Evolutionary conservation across 23 red algal genomes (phyloP), one percentile per base, ranked within the genome.

Genomic region (Gracilaria domingensis): DNA sequence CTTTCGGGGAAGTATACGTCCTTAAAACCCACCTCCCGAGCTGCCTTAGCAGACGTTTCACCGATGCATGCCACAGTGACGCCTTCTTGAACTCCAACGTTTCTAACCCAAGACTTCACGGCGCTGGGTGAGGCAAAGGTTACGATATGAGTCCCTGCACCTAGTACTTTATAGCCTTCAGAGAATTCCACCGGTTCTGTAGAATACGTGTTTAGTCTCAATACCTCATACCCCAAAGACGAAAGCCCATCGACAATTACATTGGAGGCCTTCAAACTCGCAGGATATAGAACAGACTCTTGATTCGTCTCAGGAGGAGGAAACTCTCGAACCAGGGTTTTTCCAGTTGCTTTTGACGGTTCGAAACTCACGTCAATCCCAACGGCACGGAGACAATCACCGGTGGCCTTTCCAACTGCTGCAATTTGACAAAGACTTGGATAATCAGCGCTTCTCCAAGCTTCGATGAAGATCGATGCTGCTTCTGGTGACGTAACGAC

Each of bases 91-190:
- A 75, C 82, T n/a, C 92, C 92, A 11, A 82, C 83, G 50, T 94
- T 94, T 37, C 45, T 33, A 14, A 88, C 83, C 92, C 92, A 94
- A 18, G 66, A 69, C 77, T 37, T 81, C 11, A 94, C 92, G 25
- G 92, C 92, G 36, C 83, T 88, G 2, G 92, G 92, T n/a, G 83
- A 82, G 9, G 92, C 92, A 94, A 94, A 94, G 30, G 92, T 88
- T 23, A 94, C 83, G 45, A 94, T 81, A 38, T 88, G 82, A 53
- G 51, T 60, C 23, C 62, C 75, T 37, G 21, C 20, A 12, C 66
- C 92, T 11, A 87, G 13, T 8, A 36, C 37, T 23, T n/a, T 32
- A 17, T 82, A 29, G 11, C 44, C 53, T 34, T 87, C 66, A 20
- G 44, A 24, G 50, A 67, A 81, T n/a, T 71, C 49, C 21, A 74